Percentiles rank a stretch among this genome's conserved stretches.
These are phyloP conservation scores for Drechslerella stenobrocha DNA, from an alignment of 2,329 filamentous ascomycete species.

Conservation along the genomic window DNA sequence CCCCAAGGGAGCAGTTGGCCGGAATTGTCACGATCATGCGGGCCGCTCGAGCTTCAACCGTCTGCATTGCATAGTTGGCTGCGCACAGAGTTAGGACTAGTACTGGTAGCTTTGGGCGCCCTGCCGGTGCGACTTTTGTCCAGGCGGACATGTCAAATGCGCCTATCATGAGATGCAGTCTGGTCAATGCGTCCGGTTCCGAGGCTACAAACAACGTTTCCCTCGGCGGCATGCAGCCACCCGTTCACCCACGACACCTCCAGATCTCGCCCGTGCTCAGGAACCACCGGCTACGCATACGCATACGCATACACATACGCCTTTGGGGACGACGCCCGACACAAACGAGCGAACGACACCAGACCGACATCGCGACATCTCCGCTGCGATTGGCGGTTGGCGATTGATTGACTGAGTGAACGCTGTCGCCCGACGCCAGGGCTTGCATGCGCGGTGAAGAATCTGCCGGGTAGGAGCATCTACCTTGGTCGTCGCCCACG, in stretches of 20 bases:
- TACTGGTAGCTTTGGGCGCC: background rate
- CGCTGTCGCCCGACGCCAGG: no score
- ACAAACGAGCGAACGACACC: no score
- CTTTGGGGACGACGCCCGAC: no score
- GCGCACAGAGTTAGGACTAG: background rate
- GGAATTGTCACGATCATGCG: background rate
- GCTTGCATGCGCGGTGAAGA: no score
- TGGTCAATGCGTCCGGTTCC: background rate
- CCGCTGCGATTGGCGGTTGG: no score
- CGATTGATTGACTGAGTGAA: no score
- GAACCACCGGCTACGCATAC: background rate
- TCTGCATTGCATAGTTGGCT: background rate
- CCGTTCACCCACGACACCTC: background rate
- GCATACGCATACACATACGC: no score
- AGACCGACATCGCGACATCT: no score
- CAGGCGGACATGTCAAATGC: background rate
- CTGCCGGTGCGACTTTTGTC: background rate
- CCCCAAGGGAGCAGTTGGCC: background rate
- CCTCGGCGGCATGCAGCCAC: background rate
- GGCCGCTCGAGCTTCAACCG: background rate
- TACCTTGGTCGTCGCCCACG: no score
- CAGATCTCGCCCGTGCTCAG: background rate
- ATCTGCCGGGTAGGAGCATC: no score
- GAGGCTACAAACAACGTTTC: background rate
- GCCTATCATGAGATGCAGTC: background rate